Percentiles rank a stretch among this genome's conserved stretches.
These are phyloP conservation scores for Exophiala oligosperma DNA, from an alignment of 2,329 filamentous ascomycete genomes.

Conservation along the genomic window DNA sequence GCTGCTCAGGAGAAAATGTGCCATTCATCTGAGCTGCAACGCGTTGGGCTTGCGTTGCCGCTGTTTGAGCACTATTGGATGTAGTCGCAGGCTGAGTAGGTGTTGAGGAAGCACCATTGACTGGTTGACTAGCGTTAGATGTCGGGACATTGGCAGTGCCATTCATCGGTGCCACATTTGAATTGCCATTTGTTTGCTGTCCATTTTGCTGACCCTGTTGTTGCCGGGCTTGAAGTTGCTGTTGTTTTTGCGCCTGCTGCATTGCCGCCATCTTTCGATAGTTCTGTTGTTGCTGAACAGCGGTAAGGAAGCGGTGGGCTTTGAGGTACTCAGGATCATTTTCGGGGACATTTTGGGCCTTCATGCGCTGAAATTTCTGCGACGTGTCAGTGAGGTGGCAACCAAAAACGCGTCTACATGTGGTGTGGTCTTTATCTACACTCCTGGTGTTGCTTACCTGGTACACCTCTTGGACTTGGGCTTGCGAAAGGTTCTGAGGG, in stretches of 20 bases:
- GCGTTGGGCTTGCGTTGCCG: constrained; percentile 29
- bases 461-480: constrained; percentile 74
- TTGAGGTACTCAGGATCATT: constrained; percentile 88
- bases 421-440: background rate
- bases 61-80: constrained; percentile 29
- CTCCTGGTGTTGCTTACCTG: constrained; percentile 37
- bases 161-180: constrained; percentile 37
- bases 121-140: constrained; percentile 15
- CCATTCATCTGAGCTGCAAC: constrained; percentile 37
- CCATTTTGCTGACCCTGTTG: constrained; percentile 32
- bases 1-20: constrained; percentile 76
- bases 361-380: constrained; percentile 88
- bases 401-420: constrained; percentile 2
- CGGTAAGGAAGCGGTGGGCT: constrained; percentile 70
- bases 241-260: constrained; percentile 52
- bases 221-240: constrained; percentile 29
- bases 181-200: constrained; percentile 37
- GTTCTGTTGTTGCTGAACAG: constrained; percentile 67
- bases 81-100: constrained; percentile 29
- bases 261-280: constrained; percentile 60
- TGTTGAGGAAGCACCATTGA: constrained; percentile 32
- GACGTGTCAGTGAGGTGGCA: constrained; percentile 37
- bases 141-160: constrained; percentile 41
- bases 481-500: constrained; percentile 68
- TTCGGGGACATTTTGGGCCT: constrained; percentile 74